Percentiles rank a stretch among this genome's conserved stretches.
Conservation (phyloP, 148 eudicot genomes). For the Chenopodium quinoa region DNA sequence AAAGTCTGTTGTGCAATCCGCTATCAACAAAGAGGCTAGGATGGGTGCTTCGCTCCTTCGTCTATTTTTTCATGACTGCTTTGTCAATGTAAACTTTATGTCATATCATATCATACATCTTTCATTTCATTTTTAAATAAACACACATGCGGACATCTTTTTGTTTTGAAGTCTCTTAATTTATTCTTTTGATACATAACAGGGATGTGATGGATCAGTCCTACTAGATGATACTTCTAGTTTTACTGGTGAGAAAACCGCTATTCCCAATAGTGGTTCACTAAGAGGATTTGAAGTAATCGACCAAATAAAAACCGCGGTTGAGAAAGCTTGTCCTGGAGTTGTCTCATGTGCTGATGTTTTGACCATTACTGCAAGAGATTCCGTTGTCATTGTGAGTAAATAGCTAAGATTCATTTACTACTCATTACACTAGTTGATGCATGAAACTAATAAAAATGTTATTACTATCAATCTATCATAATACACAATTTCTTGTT, state of each 20-base stretch:
- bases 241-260: slow-evolving; percentile 64
- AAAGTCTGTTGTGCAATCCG: slow-evolving; percentile 43
- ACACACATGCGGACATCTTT: too few species aligned
- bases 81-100: slow-evolving; percentile 52
- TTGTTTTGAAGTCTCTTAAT: too few species aligned
- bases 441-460: too few species aligned
- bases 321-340: slow-evolving; percentile 69
- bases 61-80: slow-evolving; percentile 81
- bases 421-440: too few species aligned
- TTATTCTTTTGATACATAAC: not conserved
- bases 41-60: slow-evolving; percentile 93
- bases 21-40: slow-evolving; percentile 61
- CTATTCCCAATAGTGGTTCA: slow-evolving; percentile 58
- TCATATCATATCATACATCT: too few species aligned
- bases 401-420: too few species aligned
- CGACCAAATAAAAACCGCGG: slow-evolving; percentile 67
- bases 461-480: too few species aligned
- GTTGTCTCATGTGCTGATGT: slow-evolving; percentile 85
- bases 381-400: slow-evolving; percentile 64
- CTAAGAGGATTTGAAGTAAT: slow-evolving; percentile 71
- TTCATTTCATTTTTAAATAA: too few species aligned
- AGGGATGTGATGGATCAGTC: slow-evolving; percentile 92
- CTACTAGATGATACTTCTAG: slow-evolving; percentile 68
- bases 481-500: not conserved
- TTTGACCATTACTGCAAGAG: slow-evolving; percentile 64